These are phyloP conservation scores for Paxillus involutus DNA, from an alignment of 768 basidiomycete genomes.

Conservation along the genomic window DNA sequence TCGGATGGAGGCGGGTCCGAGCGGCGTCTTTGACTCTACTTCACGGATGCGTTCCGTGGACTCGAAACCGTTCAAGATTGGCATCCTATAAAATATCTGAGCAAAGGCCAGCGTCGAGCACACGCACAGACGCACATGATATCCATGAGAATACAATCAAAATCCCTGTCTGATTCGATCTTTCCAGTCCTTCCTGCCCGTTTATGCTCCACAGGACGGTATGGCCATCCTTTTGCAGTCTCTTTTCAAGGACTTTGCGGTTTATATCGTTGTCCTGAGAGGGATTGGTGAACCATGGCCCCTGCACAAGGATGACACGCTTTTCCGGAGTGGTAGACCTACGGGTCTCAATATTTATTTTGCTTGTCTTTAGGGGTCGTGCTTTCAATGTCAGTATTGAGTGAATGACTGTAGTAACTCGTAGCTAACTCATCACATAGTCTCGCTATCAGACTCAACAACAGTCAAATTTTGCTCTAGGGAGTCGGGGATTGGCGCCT, in stretches of 20 bases:
- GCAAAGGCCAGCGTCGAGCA: neutral
- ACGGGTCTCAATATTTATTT: too few relatives aligned
- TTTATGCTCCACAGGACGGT: constrained; percentile 65
- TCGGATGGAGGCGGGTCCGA: neutral
- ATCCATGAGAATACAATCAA: constrained; percentile 82
- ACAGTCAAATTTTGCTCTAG: too few relatives aligned
- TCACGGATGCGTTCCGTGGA: constrained; percentile 67
- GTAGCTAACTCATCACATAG: too few relatives aligned
- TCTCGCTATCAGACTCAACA: too few relatives aligned
- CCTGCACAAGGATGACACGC: too few relatives aligned
- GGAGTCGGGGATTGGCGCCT: too few relatives aligned
- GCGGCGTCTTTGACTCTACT: constrained; percentile 39
- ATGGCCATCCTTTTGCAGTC: constrained; percentile 66
- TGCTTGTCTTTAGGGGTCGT: too few relatives aligned
- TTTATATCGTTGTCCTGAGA: constrained; percentile 73
- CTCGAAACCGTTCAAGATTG: constrained; percentile 73
- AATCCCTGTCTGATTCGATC: constrained; percentile 53
- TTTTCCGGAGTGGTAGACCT: too few relatives aligned
- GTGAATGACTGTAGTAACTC: too few relatives aligned
- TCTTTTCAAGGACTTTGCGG: constrained; percentile 65
- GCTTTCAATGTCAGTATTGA: too few relatives aligned
- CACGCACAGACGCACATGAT: constrained; percentile 55
- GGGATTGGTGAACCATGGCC: neutral
- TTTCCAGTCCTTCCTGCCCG: constrained; percentile 73
- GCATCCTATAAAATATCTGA: constrained; percentile 53